phyloP scores from a whole-genome alignment of 192 early-diverging fungal genomes.

The Linderina pennispora region DNA sequence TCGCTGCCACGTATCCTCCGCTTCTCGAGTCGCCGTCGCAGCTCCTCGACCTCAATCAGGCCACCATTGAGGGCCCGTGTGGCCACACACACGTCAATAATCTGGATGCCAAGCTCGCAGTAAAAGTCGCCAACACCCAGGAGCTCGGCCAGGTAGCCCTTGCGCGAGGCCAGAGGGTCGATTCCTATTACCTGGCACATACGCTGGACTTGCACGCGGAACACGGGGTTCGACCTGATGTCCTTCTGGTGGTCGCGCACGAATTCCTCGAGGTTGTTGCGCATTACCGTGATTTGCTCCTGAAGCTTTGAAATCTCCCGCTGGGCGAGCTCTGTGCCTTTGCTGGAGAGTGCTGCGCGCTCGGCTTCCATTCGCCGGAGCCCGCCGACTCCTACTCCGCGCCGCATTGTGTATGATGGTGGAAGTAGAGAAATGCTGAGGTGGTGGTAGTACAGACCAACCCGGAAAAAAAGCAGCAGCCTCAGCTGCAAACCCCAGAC shows the following conservation, averaged over 20 bases:
- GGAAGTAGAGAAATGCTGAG: background rate
- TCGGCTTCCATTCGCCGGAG: conserved; percentile 48
- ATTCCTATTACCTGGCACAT: conserved; percentile 95
- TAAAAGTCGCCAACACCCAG: conserved; percentile 97
- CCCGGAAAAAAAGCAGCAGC: too few species aligned
- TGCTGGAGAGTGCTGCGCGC: conserved; percentile 33
- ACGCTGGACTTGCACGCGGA: conserved; percentile 83
- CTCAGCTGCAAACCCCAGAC: too few species aligned
- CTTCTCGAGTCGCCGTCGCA: conserved; percentile 62
- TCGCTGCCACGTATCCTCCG: conserved; percentile 50
- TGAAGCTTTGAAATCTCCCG: conserved; percentile 57
- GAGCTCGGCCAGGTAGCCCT: conserved; percentile 93
- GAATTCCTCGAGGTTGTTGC: conserved; percentile 81
- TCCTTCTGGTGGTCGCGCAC: conserved; percentile 78
- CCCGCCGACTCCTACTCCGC: conserved; percentile 49
- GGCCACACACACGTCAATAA: conserved; percentile 83
- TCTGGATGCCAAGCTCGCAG: conserved; percentile 91
- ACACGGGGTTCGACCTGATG: conserved; percentile 79
- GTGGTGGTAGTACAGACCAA: background rate
- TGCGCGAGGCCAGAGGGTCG: conserved; percentile 93
- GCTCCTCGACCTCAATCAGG: conserved; percentile 78
- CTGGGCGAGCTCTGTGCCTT: conserved; percentile 37
- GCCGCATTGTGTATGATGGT: conserved; percentile 24
- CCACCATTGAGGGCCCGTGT: conserved; percentile 85
- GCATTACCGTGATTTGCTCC: conserved; percentile 64